Evolutionary conservation across 2,329 filamentous ascomycete genomes (phyloP).

Genomic region (Pestalotiopsis sp.): DNA sequence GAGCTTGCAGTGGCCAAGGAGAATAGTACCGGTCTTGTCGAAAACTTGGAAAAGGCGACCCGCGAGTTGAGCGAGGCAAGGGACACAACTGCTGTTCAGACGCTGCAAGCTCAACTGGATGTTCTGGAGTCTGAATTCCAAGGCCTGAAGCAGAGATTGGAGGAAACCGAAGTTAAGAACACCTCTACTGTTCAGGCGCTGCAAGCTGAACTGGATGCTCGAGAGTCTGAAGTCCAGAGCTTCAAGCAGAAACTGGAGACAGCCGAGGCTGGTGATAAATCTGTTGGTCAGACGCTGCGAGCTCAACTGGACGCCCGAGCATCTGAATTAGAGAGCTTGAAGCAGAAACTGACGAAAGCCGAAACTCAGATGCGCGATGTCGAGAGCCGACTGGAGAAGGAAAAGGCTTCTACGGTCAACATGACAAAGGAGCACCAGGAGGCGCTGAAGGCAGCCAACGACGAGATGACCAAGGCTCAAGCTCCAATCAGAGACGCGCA

Average conservation of each 20-base stretch:
- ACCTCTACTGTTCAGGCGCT: too few species aligned
- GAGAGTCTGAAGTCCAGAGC: neutral
- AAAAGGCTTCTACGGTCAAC: slow-evolving; percentile 25
- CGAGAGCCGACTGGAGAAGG: slow-evolving; percentile 38
- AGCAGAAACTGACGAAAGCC: slow-evolving; percentile 47
- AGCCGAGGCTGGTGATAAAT: slow-evolving; percentile 42
- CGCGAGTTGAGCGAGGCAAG: slow-evolving; percentile 59
- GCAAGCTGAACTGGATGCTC: too few species aligned
- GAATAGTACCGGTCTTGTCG: slow-evolving; percentile 66
- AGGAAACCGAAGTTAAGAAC: too few species aligned
- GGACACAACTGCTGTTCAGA: slow-evolving; percentile 25
- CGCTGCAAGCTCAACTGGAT: too few species aligned
- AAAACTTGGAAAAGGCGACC: slow-evolving; percentile 56
- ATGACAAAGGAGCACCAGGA: slow-evolving; percentile 27
- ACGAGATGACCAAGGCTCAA: slow-evolving; percentile 27
- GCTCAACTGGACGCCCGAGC: slow-evolving; percentile 51
- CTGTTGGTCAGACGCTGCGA: slow-evolving; percentile 47
- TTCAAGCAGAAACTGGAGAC: slow-evolving; percentile 52
- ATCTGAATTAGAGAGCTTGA: slow-evolving; percentile 51
- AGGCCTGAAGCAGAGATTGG: slow-evolving; percentile 44
- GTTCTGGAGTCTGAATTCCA: slow-evolving; percentile 33
- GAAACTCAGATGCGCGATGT: slow-evolving; percentile 48
- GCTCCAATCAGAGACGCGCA: slow-evolving; percentile 38
- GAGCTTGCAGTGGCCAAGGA: slow-evolving; percentile 75
- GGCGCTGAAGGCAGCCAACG: slow-evolving; percentile 28